Percentiles rank a stretch among this genome's conserved stretches.
Conservation (phyloP, 192 early-diverging fungal genomes). For the Coemansia sp. region DNA sequence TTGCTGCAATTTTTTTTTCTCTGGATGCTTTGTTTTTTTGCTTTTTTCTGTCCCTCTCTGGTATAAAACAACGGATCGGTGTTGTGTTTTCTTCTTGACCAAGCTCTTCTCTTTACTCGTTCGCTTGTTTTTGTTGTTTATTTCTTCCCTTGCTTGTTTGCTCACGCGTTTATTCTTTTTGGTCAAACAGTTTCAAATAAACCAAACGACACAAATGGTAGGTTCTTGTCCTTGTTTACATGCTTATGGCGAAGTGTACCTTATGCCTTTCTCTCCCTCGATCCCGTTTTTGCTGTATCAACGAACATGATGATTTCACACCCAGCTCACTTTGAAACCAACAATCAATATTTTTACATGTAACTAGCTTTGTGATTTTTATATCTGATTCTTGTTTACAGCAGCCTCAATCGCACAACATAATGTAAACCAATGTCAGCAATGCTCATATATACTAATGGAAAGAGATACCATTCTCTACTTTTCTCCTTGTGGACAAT, state of each 20-base stretch:
- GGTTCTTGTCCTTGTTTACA: background rate
- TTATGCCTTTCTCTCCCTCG: too few species aligned
- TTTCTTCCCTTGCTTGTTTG: conserved; percentile 5
- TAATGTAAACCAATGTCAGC: background rate
- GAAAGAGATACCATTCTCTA: background rate
- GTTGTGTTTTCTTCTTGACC: background rate
- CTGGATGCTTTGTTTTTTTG: background rate
- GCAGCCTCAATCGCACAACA: conserved; percentile 1
- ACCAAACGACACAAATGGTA: conserved; percentile 9
- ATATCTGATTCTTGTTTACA: conserved; percentile 6
- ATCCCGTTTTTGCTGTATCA: background rate
- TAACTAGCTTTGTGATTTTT: conserved; percentile 36
- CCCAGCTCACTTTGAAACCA: conserved; percentile 53
- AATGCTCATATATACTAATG: background rate
- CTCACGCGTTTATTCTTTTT: conserved; percentile 4
- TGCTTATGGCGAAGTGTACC: background rate
- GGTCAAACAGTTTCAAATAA: conserved; percentile 7
- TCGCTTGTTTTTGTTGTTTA: conserved; percentile 3
- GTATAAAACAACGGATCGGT: background rate
- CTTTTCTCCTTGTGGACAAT: background rate
- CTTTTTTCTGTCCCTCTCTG: conserved; percentile 4
- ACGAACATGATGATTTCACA: conserved; percentile 49
- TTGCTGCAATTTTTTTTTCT: conserved; percentile 6
- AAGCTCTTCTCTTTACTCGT: conserved; percentile 12
- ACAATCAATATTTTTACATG: conserved; percentile 34